A percentile compares a stretch with the other conserved stretches of the same genome.
Evolutionary conservation across 169 alveolate species (phyloP).

Genomic region (Cryptosporidium ubiquitum): DNA sequence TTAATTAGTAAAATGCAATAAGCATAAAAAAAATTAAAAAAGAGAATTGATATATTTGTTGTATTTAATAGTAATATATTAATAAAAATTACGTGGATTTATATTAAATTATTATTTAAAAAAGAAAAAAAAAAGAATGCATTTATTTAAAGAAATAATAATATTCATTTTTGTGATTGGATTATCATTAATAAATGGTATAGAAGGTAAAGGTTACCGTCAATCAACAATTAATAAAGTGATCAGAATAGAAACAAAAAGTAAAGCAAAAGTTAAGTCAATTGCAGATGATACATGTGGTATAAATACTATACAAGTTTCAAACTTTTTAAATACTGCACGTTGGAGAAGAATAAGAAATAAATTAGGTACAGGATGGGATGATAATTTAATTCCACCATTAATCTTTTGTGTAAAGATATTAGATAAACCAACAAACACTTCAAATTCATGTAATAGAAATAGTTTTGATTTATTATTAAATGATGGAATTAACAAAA

Average conservation of each 20-base stretch:
- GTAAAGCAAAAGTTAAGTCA: neutral
- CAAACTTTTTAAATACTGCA: constrained; percentile 52
- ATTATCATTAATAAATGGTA: neutral
- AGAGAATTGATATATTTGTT: neutral
- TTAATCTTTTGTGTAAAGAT: constrained; percentile 58
- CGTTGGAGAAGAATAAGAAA: constrained; percentile 62
- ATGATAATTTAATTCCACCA: constrained; percentile 62
- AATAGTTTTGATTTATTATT: constrained; percentile 38
- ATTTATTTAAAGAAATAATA: neutral
- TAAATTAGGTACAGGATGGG: constrained; percentile 68
- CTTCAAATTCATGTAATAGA: constrained; percentile 12
- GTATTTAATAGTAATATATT: no score
- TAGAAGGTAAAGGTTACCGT: constrained; percentile 46
- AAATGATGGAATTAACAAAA: constrained; percentile 44
- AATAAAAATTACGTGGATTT: neutral
- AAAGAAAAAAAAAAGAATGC: neutral
- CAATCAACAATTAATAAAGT: constrained; percentile 49
- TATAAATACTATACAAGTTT: neutral
- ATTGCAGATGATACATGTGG: neutral
- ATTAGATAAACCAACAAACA: constrained; percentile 30
- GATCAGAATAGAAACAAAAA: constrained; percentile 5
- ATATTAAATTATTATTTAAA: neutral
- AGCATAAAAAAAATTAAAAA: no score
- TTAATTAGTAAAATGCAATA: neutral
- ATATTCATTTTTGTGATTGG: neutral